phyloP scores from a whole-genome alignment of 495 filamentous ascomycete genomes.

The Pseudevernia furfuracea region DNA sequence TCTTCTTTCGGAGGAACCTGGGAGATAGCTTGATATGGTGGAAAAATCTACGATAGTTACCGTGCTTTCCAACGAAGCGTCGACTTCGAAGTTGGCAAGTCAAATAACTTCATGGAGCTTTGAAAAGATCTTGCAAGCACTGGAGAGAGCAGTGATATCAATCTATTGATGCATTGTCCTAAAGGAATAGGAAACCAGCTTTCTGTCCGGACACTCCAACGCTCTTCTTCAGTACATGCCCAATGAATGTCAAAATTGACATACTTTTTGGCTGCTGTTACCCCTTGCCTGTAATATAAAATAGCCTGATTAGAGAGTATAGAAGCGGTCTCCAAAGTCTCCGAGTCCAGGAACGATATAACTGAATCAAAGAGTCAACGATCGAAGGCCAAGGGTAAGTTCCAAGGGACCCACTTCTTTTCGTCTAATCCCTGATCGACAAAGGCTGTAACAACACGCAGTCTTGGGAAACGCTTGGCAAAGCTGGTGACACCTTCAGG shows the following conservation, averaged over 20 bases:
- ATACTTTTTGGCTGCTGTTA: neutral
- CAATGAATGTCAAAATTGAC: neutral
- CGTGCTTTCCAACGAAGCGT: neutral
- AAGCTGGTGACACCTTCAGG: conserved; percentile 87
- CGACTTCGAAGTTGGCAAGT: neutral
- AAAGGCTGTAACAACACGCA: conserved; percentile 93
- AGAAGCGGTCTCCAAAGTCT: conserved; percentile 95
- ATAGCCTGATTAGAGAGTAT: conserved; percentile 60
- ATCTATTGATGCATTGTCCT: neutral
- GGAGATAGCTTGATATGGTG: neutral
- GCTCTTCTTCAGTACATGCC: neutral
- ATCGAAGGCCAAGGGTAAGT: neutral
- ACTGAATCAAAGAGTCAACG: conserved; percentile 39
- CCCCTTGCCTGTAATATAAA: neutral
- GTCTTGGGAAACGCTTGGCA: conserved; percentile 81
- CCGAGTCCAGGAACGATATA: conserved; percentile 95
- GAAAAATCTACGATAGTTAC: neutral
- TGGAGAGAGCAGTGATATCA: neutral
- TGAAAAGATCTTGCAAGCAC: neutral
- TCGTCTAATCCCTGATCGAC: conserved; percentile 90
- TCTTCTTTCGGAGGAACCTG: neutral
- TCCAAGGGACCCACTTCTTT: conserved; percentile 66
- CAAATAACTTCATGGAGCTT: neutral
- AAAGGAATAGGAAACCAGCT: neutral
- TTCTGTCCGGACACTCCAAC: neutral